Evolutionary conservation across 768 basidiomycete genomes (phyloP).

Genomic region (Amanita exitialis): DNA sequence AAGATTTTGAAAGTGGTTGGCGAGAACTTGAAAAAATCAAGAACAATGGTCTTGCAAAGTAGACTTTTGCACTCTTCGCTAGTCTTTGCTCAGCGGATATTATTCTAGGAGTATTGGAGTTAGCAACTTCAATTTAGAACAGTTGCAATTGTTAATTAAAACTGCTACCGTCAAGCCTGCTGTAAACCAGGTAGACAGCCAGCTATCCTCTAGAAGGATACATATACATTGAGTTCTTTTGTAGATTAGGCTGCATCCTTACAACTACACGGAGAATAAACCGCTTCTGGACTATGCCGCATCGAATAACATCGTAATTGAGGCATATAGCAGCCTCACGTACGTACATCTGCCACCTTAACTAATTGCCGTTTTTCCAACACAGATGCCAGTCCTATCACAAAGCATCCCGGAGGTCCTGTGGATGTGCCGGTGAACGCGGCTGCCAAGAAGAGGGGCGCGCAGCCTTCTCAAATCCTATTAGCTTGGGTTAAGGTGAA

Average conservation of each 20-base stretch:
- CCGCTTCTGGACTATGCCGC: conserved; percentile 49
- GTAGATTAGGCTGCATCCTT: conserved; percentile 65
- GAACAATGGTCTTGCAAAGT: conserved; percentile 34
- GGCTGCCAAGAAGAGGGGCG: conserved; percentile 42
- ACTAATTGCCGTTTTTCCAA: conserved; percentile 7
- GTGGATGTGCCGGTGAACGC: conserved; percentile 46
- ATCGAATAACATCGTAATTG: conserved; percentile 51
- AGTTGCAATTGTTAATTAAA: conserved; percentile 42
- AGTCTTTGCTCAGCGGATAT: not conserved
- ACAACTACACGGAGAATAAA: conserved; percentile 45
- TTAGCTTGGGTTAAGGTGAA: conserved; percentile 64
- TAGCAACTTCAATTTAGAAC: conserved; percentile 49
- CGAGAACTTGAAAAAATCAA: conserved; percentile 44
- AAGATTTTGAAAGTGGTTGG: conserved; percentile 34
- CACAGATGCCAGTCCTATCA: conserved; percentile 37
- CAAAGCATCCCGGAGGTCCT: conserved; percentile 49
- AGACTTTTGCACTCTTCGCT: conserved; percentile 5
- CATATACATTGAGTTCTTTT: not conserved
- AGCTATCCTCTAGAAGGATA: too few relatives aligned
- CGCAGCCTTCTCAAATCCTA: conserved; percentile 56
- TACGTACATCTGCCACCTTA: conserved; percentile 17
- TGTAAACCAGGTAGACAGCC: conserved; percentile 53
- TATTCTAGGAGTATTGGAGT: conserved; percentile 57
- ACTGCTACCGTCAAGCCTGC: conserved; percentile 47
- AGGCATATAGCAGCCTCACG: conserved; percentile 65